Evolutionary conservation across 2,329 filamentous ascomycete genomes (phyloP).

Genomic region (Apiospora arundinis): DNA sequence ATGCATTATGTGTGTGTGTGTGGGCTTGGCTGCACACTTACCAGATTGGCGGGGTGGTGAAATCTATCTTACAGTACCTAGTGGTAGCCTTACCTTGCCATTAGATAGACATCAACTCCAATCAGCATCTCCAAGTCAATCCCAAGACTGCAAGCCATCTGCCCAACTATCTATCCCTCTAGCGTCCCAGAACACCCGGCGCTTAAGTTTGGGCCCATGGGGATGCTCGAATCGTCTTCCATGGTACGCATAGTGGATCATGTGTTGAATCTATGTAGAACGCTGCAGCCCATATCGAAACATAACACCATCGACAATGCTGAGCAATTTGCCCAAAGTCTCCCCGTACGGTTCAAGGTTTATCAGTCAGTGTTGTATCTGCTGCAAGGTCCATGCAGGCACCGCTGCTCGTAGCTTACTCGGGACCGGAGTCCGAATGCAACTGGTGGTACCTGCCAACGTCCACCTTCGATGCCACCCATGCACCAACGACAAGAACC

Average conservation of each 20-base stretch:
- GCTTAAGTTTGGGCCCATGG: not conserved
- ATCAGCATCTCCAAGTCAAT: not conserved
- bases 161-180: not conserved
- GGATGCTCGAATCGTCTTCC: not conserved
- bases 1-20: not conserved
- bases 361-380: not conserved
- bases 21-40: conserved; percentile 3
- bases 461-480: not conserved
- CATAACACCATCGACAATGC: not conserved
- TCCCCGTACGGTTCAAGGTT: not conserved
- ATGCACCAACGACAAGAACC: not conserved
- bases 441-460: not conserved
- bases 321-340: not conserved
- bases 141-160: conserved; percentile 5
- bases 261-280: not conserved
- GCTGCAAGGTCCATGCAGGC: conserved; percentile 12
- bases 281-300: not conserved
- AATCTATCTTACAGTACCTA: not conserved
- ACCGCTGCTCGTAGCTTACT: conserved; percentile 4
- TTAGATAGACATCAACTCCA: not conserved
- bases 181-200: conserved; percentile 2
- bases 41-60: conserved; percentile 14
- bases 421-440: conserved; percentile 8
- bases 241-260: not conserved
- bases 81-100: conserved; percentile 1